Percentiles rank a stretch among this genome's conserved stretches.
Evolutionary conservation across 2,329 filamentous ascomycete species (phyloP).

Genomic region (Fusarium mangiferae): DNA sequence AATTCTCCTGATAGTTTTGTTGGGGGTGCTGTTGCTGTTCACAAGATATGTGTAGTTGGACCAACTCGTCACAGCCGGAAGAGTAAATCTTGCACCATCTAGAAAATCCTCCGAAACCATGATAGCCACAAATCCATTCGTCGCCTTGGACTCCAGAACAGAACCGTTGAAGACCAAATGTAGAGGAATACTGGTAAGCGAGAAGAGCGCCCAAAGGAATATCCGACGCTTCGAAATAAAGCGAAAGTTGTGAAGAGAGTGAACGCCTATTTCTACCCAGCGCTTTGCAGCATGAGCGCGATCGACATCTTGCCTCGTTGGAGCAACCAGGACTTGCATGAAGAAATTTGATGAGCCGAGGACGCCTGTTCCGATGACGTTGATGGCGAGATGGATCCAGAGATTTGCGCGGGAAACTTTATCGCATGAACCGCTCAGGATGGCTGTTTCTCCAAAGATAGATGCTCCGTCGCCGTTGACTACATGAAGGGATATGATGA

Average conservation of each 20-base stretch:
- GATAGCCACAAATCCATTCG: neutral
- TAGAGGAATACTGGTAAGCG: neutral
- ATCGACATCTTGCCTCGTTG: neutral
- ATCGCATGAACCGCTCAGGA: neutral
- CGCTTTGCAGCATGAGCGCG: neutral
- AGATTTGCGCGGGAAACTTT: neutral
- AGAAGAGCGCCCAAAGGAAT: neutral
- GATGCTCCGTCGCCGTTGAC: neutral
- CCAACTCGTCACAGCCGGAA: neutral
- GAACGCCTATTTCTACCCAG: neutral
- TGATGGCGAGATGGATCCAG: neutral
- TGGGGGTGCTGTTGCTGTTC: no score
- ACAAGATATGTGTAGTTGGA: neutral
- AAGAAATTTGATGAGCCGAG: neutral
- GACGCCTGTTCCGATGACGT: neutral
- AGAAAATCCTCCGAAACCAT: neutral
- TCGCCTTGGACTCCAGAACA: neutral
- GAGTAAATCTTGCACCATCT: neutral
- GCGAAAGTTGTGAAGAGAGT: neutral
- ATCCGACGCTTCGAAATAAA: neutral
- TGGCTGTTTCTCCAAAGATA: neutral
- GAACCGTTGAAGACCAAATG: neutral
- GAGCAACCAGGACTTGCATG: neutral
- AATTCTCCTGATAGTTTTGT: neutral
- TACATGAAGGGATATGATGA: neutral